phyloP scores from a whole-genome alignment of 2,329 filamentous ascomycete species.

The Xylariaceae sp. region DNA sequence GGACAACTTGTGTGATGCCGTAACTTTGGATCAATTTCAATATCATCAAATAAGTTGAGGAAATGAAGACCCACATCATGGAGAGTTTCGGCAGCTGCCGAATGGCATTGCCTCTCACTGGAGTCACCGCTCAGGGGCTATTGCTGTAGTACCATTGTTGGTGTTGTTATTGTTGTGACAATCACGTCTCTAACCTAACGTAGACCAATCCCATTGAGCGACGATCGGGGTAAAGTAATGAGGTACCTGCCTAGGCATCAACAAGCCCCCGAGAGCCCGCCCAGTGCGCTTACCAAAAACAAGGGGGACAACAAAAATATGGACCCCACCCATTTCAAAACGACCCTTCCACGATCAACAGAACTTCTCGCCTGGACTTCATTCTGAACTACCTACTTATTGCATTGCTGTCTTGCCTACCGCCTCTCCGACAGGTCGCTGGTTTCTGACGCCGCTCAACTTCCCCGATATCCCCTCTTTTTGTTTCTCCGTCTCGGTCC shows the following conservation, averaged over 20 bases:
- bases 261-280: conserved; percentile 18
- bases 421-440: conserved; percentile 17
- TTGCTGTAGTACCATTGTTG: background rate
- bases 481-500: conserved; percentile 29
- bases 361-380: conserved; percentile 20
- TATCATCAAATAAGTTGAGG: background rate
- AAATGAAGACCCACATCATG: background rate
- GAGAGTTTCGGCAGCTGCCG: conserved; percentile 10
- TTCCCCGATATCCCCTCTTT: conserved; percentile 18
- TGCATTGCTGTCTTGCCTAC: conserved; percentile 16
- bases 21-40: too few relatives aligned
- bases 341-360: conserved; percentile 21
- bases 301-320: conserved; percentile 25
- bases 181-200: conserved; percentile 1
- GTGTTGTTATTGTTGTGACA: conserved; percentile 6
- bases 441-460: conserved; percentile 16
- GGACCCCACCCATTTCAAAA: conserved; percentile 22
- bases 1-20: background rate
- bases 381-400: conserved; percentile 15
- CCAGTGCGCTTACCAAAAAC: conserved; percentile 26
- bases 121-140: conserved; percentile 4
- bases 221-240: background rate
- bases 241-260: conserved; percentile 7
- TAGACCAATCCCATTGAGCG: conserved; percentile 8
- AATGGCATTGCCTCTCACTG: conserved; percentile 3